A percentile compares a stretch with the other conserved stretches of the same genome.
These are phyloP conservation scores for Ceratobasidium theobromae DNA, from an alignment of 1,284 basidiomycete species.

Conservation along the genomic window DNA sequence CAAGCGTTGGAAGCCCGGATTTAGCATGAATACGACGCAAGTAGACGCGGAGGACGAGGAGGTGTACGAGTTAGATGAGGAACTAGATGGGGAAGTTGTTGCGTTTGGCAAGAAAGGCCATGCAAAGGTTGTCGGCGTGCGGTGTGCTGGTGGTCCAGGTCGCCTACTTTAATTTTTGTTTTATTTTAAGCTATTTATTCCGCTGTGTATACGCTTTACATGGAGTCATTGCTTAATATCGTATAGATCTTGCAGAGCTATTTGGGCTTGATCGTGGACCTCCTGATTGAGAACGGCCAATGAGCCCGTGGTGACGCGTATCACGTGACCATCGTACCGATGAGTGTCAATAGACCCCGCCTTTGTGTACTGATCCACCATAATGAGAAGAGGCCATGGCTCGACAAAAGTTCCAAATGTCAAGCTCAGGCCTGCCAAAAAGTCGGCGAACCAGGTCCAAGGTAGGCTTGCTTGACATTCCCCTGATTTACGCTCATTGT, in stretches of 20 bases:
- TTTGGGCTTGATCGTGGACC: too few relatives aligned
- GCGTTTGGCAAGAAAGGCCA: constrained; percentile 12
- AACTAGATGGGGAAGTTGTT: constrained; percentile 6
- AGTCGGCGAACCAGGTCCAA: not conserved
- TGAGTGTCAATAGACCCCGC: constrained; percentile 2
- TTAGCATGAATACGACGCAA: constrained; percentile 29
- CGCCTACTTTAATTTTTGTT: not conserved
- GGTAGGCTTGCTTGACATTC: not conserved
- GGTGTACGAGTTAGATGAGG: constrained; percentile 10
- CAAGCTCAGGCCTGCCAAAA: constrained; percentile 33
- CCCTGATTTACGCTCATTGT: constrained; percentile 1
- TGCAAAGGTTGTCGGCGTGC: constrained; percentile 15
- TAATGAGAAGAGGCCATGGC: constrained; percentile 32
- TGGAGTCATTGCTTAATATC: too few relatives aligned
- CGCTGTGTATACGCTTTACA: not conserved
- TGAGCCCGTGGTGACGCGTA: constrained; percentile 29
- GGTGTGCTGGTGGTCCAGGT: not conserved
- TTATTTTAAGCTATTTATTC: not conserved
- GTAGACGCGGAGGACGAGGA: not conserved
- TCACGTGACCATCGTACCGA: constrained; percentile 17
- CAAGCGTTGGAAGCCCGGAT: constrained; percentile 35
- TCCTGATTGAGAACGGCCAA: constrained; percentile 30
- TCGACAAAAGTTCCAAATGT: constrained; percentile 39
- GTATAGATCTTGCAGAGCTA: too few relatives aligned
- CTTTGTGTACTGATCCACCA: constrained; percentile 12